Conservation (phyloP, 345 rosid species). For the Salix caprea region DNA sequence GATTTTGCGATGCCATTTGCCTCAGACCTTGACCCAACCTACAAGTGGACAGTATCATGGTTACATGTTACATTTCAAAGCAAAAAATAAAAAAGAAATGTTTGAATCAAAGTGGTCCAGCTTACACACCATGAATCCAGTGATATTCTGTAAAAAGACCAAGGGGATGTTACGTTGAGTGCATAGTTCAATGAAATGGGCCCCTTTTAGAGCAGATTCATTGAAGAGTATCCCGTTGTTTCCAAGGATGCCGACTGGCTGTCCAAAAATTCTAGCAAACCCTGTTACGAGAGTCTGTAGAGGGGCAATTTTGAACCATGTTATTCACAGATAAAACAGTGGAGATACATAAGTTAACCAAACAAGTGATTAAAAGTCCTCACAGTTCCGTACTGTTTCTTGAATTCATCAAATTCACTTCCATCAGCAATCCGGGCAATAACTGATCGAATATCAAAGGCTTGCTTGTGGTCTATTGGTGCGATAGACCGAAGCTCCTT, state of each 20-base stretch:
- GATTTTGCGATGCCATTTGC: constrained; percentile 96
- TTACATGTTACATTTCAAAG: neutral
- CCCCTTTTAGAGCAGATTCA: constrained; percentile 95
- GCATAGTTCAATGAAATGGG: constrained; percentile 89
- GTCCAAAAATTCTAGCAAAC: constrained; percentile 74
- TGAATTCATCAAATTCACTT: constrained; percentile 95
- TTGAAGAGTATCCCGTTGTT: constrained; percentile 88
- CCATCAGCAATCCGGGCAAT: constrained; percentile 93
- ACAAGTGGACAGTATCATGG: constrained; percentile 7
- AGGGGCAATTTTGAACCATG: constrained; percentile 15
- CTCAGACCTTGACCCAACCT: constrained; percentile 98
- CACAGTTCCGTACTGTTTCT: constrained; percentile 91
- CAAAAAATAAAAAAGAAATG: neutral
- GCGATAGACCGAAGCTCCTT: constrained; percentile 88
- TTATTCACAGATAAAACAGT: neutral
- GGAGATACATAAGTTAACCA: neutral
- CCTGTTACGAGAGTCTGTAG: constrained; percentile 92
- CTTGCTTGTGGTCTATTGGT: constrained; percentile 82
- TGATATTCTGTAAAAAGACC: constrained; percentile 88
- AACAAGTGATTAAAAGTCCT: constrained; percentile 38
- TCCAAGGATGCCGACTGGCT: constrained; percentile 84
- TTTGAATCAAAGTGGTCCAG: neutral
- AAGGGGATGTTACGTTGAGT: constrained; percentile 83
- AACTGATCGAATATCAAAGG: constrained; percentile 84
- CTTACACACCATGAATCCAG: constrained; percentile 82